Percentiles rank a stretch among this genome's conserved stretches.
Evolutionary conservation across 2,329 filamentous ascomycete genomes (phyloP).

Genomic region (Talaromyces sp.): DNA sequence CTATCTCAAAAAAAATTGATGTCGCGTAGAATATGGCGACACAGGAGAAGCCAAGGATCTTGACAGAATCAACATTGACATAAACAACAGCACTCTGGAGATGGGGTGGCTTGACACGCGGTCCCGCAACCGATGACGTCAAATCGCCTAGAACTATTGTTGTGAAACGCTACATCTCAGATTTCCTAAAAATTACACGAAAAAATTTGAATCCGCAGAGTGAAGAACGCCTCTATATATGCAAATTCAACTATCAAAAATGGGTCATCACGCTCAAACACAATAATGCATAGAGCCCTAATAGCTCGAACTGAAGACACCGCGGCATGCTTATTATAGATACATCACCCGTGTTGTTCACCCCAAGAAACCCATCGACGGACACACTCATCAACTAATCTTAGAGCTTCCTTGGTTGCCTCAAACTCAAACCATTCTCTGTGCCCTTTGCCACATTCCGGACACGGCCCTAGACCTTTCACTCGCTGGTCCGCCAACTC

Average conservation of each 20-base stretch:
- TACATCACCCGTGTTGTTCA: conserved; percentile 42
- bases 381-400: conserved; percentile 65
- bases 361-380: conserved; percentile 81
- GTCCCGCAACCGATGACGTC: not conserved
- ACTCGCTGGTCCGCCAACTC: conserved; percentile 63
- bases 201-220: not conserved
- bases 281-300: not conserved
- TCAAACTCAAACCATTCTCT: conserved; percentile 93
- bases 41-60: not conserved
- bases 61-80: not conserved
- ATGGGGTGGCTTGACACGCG: not conserved
- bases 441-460: conserved; percentile 76
- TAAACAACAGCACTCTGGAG: not conserved
- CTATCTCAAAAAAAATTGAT: not conserved
- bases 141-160: not conserved
- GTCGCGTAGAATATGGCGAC: not conserved
- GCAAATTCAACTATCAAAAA: not conserved
- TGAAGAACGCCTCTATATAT: not conserved
- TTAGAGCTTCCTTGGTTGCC: conserved; percentile 65
- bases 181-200: not conserved
- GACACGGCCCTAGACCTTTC: conserved; percentile 59
- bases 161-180: not conserved
- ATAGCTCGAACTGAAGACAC: not conserved
- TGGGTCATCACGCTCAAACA: not conserved
- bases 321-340: not conserved